phyloP scores from a whole-genome alignment of 306 rosid species.

The Mimosa bimucronata region DNA sequence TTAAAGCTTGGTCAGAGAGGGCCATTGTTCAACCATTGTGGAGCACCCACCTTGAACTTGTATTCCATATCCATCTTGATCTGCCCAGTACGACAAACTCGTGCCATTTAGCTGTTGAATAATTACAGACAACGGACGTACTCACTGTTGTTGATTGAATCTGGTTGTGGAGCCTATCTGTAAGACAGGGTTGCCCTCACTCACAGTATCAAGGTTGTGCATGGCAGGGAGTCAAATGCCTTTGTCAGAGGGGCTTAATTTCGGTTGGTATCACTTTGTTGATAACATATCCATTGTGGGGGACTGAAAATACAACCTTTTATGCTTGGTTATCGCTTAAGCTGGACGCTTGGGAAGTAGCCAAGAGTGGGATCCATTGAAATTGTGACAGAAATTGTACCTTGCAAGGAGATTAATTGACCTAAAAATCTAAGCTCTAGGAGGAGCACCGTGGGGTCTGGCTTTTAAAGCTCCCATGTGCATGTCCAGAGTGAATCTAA shows the following conservation, averaged over 20 bases:
- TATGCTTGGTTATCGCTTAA: conserved; percentile 32
- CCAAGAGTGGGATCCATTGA: conserved; percentile 74
- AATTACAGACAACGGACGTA: conserved; percentile 8
- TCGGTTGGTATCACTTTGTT: conserved; percentile 32
- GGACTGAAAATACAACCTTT: conserved; percentile 43
- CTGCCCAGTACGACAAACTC: conserved; percentile 22
- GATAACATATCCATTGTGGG: conserved; percentile 32
- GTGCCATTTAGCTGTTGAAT: not conserved
- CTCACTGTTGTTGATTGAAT: conserved; percentile 30
- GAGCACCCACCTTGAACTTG: not conserved
- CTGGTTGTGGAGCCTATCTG: conserved; percentile 39
- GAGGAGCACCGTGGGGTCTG: conserved; percentile 45
- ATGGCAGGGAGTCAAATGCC: conserved; percentile 44
- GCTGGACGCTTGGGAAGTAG: conserved; percentile 47
- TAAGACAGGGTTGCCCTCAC: conserved; percentile 37
- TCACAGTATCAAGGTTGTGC: conserved; percentile 39
- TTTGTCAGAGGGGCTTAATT: conserved; percentile 45
- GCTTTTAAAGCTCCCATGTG: conserved; percentile 32
- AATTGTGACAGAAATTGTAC: conserved; percentile 43
- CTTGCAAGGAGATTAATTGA: conserved; percentile 42
- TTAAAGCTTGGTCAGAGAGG: not conserved
- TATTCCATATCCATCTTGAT: not conserved
- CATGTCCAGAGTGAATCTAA: conserved; percentile 34
- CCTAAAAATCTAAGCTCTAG: conserved; percentile 49
- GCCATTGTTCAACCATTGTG: not conserved